Evolutionary conservation across 1,284 basidiomycete genomes (phyloP).

Genomic region (Hemileia vastatrix): DNA sequence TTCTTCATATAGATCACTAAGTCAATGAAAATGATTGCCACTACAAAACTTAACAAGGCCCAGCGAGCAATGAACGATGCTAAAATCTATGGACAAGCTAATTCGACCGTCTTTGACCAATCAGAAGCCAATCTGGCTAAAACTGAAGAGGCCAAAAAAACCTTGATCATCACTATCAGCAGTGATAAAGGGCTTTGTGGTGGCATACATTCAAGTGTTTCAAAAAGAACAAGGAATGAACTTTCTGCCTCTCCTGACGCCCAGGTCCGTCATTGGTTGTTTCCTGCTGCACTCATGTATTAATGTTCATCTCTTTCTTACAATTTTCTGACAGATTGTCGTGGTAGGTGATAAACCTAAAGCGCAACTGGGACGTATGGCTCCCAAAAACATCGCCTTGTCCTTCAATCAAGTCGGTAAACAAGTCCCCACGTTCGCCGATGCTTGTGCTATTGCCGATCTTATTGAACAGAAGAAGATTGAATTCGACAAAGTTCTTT

Average conservation of each 20-base stretch:
- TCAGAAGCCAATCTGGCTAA: constrained; percentile 34
- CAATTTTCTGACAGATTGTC: constrained; percentile 31
- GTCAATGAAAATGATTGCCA: constrained; percentile 98
- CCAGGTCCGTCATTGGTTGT: constrained; percentile 6
- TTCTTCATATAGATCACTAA: constrained; percentile 41
- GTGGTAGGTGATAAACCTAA: constrained; percentile 97
- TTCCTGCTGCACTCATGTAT: constrained; percentile 44
- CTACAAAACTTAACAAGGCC: constrained; percentile 90
- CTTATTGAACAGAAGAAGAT: constrained; percentile 76
- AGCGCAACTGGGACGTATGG: constrained; percentile 66
- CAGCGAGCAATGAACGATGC: constrained; percentile 88
- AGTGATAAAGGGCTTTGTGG: constrained; percentile 99
- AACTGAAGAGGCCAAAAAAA: constrained; percentile 37
- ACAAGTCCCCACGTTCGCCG: constrained; percentile 92
- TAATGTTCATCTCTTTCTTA: constrained; percentile 16
- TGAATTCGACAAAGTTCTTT: constrained; percentile 66
- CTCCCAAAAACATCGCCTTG: constrained; percentile 62
- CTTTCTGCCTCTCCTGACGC: constrained; percentile 24
- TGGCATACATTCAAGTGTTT: constrained; percentile 97
- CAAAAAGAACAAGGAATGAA: constrained; percentile 72
- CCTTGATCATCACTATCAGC: constrained; percentile 77
- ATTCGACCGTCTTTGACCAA: constrained; percentile 45
- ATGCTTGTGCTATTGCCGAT: constrained; percentile 88
- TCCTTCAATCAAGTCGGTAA: constrained; percentile 97
- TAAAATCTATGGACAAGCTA: constrained; percentile 88